Percentiles rank a stretch among this genome's conserved stretches.
Conservation (phyloP, 768 basidiomycete species). For the Trichaptum fuscoviolaceum region DNA sequence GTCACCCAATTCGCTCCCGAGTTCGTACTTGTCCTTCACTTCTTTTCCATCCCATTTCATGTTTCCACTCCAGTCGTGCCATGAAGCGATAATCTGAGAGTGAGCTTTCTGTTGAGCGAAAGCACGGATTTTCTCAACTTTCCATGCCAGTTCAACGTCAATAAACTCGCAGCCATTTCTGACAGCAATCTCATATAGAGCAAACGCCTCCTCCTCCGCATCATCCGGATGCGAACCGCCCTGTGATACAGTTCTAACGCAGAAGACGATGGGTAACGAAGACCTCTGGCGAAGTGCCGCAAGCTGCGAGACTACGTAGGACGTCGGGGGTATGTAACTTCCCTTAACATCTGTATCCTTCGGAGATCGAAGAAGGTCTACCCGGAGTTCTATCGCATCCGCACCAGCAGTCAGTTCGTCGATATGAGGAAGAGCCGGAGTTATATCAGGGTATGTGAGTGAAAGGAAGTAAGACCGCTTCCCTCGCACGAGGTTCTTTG, state of each 20-base stretch:
- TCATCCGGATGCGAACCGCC: conserved; percentile 89
- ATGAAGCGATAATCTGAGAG: conserved; percentile 85
- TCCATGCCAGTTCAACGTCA: conserved; percentile 82
- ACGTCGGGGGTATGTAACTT: conserved; percentile 54
- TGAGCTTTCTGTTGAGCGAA: conserved; percentile 58
- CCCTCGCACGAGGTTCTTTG: conserved; percentile 44
- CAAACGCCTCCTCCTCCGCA: conserved; percentile 63
- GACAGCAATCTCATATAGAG: conserved; percentile 72
- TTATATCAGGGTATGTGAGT: conserved; percentile 87
- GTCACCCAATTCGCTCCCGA: conserved; percentile 69
- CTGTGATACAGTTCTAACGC: conserved; percentile 81
- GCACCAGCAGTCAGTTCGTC: conserved; percentile 75
- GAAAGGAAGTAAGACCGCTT: conserved; percentile 88
- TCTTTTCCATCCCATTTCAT: conserved; percentile 72
- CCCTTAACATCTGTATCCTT: conserved; percentile 42
- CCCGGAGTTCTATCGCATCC: conserved; percentile 91
- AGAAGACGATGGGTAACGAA: conserved; percentile 85
- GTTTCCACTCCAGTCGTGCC: conserved; percentile 89
- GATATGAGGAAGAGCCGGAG: conserved; percentile 58
- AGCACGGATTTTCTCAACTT: conserved; percentile 53
- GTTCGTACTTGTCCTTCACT: conserved; percentile 63
- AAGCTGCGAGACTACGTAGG: conserved; percentile 79
- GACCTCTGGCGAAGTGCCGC: conserved; percentile 72
- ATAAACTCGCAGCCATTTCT: conserved; percentile 87
- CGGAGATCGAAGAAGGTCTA: conserved; percentile 70